Conservation (phyloP, 257 asterid species). For the Striga asiatica region DNA sequence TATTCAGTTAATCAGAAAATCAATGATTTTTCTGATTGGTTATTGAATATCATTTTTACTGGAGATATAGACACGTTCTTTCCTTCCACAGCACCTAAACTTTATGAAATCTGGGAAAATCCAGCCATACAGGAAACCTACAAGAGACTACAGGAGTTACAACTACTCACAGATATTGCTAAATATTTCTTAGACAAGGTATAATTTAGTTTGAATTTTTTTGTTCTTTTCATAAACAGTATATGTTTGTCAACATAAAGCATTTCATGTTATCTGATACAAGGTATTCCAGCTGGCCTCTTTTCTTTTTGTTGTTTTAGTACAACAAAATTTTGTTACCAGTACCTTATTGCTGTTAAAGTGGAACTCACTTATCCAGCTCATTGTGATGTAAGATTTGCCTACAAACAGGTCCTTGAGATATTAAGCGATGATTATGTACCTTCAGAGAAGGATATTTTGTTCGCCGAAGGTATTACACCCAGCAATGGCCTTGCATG, state of each 20-base stretch:
- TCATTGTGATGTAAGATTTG: not conserved
- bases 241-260: too few relatives aligned
- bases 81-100: slow-evolving; percentile 48
- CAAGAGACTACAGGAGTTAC: slow-evolving; percentile 47
- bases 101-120: slow-evolving; percentile 59
- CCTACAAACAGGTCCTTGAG: slow-evolving; percentile 41
- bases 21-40: slow-evolving; percentile 41
- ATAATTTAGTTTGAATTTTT: not conserved
- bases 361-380: not conserved
- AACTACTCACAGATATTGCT: slow-evolving; percentile 43
- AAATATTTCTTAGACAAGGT: slow-evolving; percentile 62
- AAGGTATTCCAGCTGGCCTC: too few relatives aligned
- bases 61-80: slow-evolving; percentile 37
- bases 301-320: not conserved
- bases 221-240: not conserved
- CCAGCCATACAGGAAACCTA: slow-evolving; percentile 68
- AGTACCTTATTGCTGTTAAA: not conserved
- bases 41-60: slow-evolving; percentile 32
- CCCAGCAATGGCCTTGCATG: slow-evolving; percentile 48
- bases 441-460: slow-evolving; percentile 48
- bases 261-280: too few relatives aligned
- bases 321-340: not conserved
- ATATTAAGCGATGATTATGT: slow-evolving; percentile 48
- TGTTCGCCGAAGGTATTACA: slow-evolving; percentile 49
- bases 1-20: slow-evolving; percentile 42